phyloP scores from a whole-genome alignment of 2,329 filamentous ascomycete genomes.

The Penicillium sp. region DNA sequence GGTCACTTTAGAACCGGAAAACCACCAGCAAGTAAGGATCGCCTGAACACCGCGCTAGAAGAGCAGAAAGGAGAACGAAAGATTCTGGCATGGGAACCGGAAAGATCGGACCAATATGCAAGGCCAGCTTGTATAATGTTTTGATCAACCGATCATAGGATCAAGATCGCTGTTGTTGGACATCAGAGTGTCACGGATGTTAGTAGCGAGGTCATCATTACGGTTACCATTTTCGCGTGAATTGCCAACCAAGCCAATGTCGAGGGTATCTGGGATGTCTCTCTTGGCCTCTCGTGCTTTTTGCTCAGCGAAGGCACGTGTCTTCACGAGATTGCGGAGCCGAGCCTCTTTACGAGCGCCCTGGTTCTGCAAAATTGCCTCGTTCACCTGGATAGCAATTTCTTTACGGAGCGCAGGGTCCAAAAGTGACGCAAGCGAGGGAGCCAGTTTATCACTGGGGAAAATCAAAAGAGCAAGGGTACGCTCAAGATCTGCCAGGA shows the following conservation, averaged over 20 bases:
- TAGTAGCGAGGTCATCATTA: conserved; percentile 24
- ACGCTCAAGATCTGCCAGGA: conserved; percentile 80
- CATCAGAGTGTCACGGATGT: conserved; percentile 40
- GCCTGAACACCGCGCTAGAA: conserved; percentile 19
- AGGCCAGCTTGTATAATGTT: background rate
- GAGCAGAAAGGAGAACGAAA: conserved; percentile 4
- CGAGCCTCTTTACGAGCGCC: conserved; percentile 72
- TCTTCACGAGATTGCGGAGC: conserved; percentile 73
- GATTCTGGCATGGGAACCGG: background rate
- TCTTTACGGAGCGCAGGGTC: conserved; percentile 73
- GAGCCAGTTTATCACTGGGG: conserved; percentile 71
- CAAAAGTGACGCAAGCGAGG: conserved; percentile 70
- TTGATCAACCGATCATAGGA: conserved; percentile 38
- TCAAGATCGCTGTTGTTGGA: conserved; percentile 42
- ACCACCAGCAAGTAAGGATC: background rate
- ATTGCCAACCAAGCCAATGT: conserved; percentile 43
- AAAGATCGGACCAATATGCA: background rate
- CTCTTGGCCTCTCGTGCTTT: conserved; percentile 48
- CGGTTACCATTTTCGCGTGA: conserved; percentile 20
- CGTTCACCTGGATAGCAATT: conserved; percentile 86
- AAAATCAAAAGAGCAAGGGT: conserved; percentile 94
- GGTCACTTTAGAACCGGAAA: background rate
- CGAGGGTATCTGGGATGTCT: conserved; percentile 45
- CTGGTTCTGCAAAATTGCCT: conserved; percentile 74
- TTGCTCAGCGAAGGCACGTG: conserved; percentile 79